A percentile compares a stretch with the other conserved stretches of the same genome.
phyloP scores from a whole-genome alignment of 192 early-diverging fungal species.

The Coemansia sp. region DNA sequence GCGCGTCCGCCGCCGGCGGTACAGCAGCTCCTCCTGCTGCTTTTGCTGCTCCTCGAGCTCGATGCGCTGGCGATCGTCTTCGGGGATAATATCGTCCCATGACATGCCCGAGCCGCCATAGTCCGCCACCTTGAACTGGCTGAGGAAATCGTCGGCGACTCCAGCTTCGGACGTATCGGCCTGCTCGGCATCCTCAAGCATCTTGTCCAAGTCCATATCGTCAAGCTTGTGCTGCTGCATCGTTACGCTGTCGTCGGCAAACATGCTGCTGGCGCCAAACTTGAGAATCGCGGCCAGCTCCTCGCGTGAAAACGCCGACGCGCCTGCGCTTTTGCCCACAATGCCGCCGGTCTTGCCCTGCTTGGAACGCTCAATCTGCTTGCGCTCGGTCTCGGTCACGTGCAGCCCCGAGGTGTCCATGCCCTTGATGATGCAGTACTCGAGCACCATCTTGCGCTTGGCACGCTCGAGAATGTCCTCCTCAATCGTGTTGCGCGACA shows the following conservation, averaged over 20 bases:
- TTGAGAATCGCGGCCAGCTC: slow-evolving; percentile 95
- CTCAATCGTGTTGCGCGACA: slow-evolving; percentile 96
- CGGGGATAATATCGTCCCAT: slow-evolving; percentile 97
- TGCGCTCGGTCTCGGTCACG: slow-evolving; percentile 52
- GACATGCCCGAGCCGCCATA: slow-evolving; percentile 66
- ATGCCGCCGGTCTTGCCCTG: slow-evolving; percentile 41
- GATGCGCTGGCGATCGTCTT: slow-evolving; percentile 66
- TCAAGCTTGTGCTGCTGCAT: slow-evolving; percentile 75
- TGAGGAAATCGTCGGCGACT: slow-evolving; percentile 85
- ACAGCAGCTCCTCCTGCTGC: slow-evolving; percentile 57
- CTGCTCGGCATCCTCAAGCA: slow-evolving; percentile 91
- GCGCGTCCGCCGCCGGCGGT: slow-evolving; percentile 54
- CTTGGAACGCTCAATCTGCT: slow-evolving; percentile 50
- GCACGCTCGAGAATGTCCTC: slow-evolving; percentile 98
- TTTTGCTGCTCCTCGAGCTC: slow-evolving; percentile 66
- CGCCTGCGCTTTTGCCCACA: slow-evolving; percentile 21
- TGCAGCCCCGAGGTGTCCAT: slow-evolving; percentile 94
- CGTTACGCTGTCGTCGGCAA: slow-evolving; percentile 61
- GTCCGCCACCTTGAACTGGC: slow-evolving; percentile 92
- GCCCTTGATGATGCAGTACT: slow-evolving; percentile 98
- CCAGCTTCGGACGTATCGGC: slow-evolving; percentile 71
- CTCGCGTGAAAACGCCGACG: slow-evolving; percentile 68
- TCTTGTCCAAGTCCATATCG: slow-evolving; percentile 95
- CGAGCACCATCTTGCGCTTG: slow-evolving; percentile 98
- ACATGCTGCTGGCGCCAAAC: slow-evolving; percentile 98